Evolutionary conservation across 2,329 filamentous ascomycete genomes (phyloP).

Genomic region (Tolypocladium guangdongense): DNA sequence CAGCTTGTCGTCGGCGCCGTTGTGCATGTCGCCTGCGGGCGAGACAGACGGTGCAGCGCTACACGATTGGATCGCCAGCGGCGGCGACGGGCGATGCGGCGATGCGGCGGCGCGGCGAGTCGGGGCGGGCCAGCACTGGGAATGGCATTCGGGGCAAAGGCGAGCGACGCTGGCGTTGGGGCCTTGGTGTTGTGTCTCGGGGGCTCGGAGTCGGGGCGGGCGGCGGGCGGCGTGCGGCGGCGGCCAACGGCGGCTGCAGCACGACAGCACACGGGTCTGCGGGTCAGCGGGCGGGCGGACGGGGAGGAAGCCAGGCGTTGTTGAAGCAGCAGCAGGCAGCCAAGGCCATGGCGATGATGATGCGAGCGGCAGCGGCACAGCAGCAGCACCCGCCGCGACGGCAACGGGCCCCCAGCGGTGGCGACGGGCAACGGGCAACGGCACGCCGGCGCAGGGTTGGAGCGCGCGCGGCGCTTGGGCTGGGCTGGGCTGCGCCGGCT

Average conservation of each 20-base stretch:
- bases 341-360: not conserved
- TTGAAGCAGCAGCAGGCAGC: not conserved
- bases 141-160: conserved; percentile 6
- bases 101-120: not conserved
- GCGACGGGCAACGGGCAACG: no score
- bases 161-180: conserved; percentile 1
- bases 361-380: not conserved
- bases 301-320: not conserved
- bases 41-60: not conserved
- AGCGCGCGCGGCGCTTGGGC: not conserved
- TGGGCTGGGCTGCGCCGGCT: not conserved
- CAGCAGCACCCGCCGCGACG: no score
- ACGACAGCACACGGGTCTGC: not conserved
- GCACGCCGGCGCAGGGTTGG: no score
- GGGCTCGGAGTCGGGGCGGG: not conserved
- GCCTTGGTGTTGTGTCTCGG: not conserved
- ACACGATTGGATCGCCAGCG: conserved; percentile 1
- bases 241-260: no score
- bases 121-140: not conserved
- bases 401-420: no score
- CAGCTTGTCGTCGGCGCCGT: conserved; percentile 8
- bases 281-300: not conserved
- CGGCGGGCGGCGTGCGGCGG: not conserved
- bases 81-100: conserved; percentile 1
- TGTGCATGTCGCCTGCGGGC: conserved; percentile 10